Conservation (phyloP, 129 eudicot genomes). For the Mikania micrantha region DNA sequence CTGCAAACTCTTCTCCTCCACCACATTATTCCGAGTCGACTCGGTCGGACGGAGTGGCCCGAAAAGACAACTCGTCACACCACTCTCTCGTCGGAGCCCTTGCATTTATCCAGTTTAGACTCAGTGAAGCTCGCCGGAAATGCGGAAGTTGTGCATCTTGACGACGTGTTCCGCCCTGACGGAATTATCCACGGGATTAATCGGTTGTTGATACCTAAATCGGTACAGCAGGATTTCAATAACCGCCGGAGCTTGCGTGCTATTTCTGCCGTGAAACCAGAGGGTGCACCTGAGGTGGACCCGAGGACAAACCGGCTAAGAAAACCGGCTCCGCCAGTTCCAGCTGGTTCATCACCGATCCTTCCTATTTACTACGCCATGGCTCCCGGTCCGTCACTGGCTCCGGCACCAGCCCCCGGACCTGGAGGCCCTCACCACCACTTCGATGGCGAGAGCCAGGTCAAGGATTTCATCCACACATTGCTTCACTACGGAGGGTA, state of each 20-base stretch:
- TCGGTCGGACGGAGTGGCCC: conserved; percentile 52
- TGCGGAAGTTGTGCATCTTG: conserved; percentile 38
- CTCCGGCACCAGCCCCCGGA: conserved; percentile 97
- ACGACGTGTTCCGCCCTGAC: conserved; percentile 52
- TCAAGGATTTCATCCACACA: conserved; percentile 79
- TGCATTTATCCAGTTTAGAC: conserved; percentile 14
- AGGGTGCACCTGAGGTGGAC: conserved; percentile 51
- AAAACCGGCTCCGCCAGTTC: conserved; percentile 37
- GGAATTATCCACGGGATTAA: conserved; percentile 47
- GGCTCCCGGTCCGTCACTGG: conserved; percentile 88
- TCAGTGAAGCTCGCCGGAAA: conserved; percentile 27
- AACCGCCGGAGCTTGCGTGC: conserved; percentile 38
- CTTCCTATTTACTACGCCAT: conserved; percentile 70
- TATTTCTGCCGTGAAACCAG: conserved; percentile 48
- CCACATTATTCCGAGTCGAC: conserved; percentile 66
- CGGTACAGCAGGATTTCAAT: conserved; percentile 48
- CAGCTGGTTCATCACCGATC: conserved; percentile 63
- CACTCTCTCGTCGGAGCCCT: conserved; percentile 32
- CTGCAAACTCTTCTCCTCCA: conserved; percentile 65
- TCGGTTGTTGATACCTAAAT: conserved; percentile 34
- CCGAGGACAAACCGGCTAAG: conserved; percentile 48
- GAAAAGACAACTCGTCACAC: conserved; percentile 20
- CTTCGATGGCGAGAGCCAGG: conserved; percentile 88
- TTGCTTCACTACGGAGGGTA: conserved; percentile 70
- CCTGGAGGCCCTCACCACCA: conserved; percentile 85